Conservation (phyloP, 2,329 filamentous ascomycete genomes). For the Akanthomyces uredinophilus region DNA sequence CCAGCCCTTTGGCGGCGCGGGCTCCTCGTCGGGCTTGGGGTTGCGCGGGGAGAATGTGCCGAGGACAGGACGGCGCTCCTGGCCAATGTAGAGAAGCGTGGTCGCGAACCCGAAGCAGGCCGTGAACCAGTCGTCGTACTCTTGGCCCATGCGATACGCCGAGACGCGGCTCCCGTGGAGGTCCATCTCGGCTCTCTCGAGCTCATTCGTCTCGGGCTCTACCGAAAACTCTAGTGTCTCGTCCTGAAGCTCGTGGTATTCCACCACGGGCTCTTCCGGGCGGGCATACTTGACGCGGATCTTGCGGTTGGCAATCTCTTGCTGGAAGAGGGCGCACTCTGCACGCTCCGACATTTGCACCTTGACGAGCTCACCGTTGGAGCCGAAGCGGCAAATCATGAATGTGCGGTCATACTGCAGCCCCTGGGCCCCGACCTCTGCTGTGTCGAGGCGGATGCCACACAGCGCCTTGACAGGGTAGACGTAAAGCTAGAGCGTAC, state of each 20-base stretch:
- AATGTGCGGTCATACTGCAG: conserved; percentile 63
- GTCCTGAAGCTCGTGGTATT: conserved; percentile 30
- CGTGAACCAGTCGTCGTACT: conserved; percentile 63
- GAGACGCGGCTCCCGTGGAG: conserved; percentile 55
- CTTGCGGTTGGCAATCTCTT: conserved; percentile 40
- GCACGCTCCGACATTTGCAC: conserved; percentile 56
- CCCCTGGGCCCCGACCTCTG: conserved; percentile 56
- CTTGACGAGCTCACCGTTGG: conserved; percentile 41
- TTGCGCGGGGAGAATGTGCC: conserved; percentile 46
- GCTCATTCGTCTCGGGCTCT: conserved; percentile 40
- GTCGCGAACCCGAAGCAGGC: conserved; percentile 58
- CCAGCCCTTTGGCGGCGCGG: conserved; percentile 29
- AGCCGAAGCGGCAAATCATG: conserved; percentile 57
- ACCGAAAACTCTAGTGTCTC: conserved; percentile 51
- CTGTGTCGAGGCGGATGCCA: conserved; percentile 48
- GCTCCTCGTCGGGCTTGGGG: conserved; percentile 16
- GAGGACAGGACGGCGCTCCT: conserved; percentile 53
- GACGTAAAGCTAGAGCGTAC: conserved; percentile 48
- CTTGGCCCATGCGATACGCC: conserved; percentile 58
- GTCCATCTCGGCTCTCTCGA: conserved; percentile 46
- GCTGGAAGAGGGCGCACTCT: conserved; percentile 59
- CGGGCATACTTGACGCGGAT: conserved; percentile 41
- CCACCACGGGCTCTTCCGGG: conserved; percentile 36
- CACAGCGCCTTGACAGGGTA: conserved; percentile 73
- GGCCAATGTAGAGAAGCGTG: conserved; percentile 60